These are phyloP conservation scores for Scheffersomyces spartinae DNA, from an alignment of 805 yeast species.

Conservation along the genomic window DNA sequence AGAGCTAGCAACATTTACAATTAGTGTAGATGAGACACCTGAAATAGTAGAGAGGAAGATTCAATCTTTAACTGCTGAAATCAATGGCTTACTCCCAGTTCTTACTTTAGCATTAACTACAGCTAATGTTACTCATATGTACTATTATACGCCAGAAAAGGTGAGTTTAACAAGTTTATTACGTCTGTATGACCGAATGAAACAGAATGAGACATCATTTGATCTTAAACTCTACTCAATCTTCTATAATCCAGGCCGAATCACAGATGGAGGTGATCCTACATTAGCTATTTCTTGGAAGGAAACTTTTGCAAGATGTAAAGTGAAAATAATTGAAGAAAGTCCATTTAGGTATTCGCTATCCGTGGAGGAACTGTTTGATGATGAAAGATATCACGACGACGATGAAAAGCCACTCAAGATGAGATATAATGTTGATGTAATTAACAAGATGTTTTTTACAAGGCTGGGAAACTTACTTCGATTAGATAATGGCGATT, in stretches of 20 bases:
- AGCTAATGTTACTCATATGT: no score
- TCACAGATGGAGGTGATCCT: conserved; percentile 11
- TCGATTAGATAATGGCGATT: conserved; percentile 45
- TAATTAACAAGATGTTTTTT: conserved; percentile 46
- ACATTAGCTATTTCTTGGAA: conserved; percentile 52
- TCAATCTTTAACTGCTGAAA: no score
- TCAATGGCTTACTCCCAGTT: no score
- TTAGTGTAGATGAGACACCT: no score
- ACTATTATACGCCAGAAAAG: no score
- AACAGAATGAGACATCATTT: conserved; percentile 52
- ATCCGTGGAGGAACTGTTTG: conserved; percentile 44
- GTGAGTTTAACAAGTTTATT: no score
- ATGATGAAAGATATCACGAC: conserved; percentile 68
- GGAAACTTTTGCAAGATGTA: conserved; percentile 53
- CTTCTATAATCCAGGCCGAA: conserved; percentile 44
- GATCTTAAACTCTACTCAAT: conserved; percentile 47
- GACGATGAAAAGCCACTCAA: conserved; percentile 31
- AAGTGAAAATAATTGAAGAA: conserved; percentile 27
- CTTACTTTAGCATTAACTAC: no score
- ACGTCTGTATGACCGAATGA: no score
- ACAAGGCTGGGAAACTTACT: conserved; percentile 60
- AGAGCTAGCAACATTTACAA: no score
- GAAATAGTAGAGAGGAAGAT: no score
- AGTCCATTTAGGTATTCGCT: conserved; percentile 10
- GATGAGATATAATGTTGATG: conserved; percentile 23